Evolutionary conservation across 148 eudicot species (phyloP).

Genomic region (Vaccinium vitisidaea): DNA sequence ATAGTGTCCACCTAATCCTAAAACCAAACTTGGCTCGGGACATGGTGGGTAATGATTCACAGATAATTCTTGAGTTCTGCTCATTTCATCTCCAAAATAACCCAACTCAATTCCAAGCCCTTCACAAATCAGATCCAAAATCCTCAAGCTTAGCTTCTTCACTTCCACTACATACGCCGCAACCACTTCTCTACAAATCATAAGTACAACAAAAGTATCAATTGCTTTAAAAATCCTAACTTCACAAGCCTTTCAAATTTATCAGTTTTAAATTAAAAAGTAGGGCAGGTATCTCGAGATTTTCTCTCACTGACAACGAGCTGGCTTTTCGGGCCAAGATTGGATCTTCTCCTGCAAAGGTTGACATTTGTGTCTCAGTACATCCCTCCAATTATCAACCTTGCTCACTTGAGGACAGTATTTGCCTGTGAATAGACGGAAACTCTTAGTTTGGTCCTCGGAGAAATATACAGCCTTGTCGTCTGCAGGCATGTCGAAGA

Average conservation of each 20-base stretch:
- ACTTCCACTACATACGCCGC: conserved; percentile 5
- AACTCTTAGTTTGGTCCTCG: conserved; percentile 13
- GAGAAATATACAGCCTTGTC: conserved; percentile 22
- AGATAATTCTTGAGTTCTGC: background rate
- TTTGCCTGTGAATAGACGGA: conserved; percentile 32
- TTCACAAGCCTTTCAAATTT: background rate
- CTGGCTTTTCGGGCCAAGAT: conserved; percentile 31
- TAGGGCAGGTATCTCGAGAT: background rate
- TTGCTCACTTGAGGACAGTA: background rate
- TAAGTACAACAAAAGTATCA: background rate
- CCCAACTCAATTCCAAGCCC: conserved; percentile 18
- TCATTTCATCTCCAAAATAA: conserved; percentile 4
- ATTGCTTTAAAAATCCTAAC: background rate
- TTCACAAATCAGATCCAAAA: conserved; percentile 19
- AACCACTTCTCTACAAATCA: conserved; percentile 17
- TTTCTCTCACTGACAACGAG: conserved; percentile 14
- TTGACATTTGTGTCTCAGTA: conserved; percentile 19
- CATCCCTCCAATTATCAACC: conserved; percentile 25
- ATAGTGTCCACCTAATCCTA: background rate
- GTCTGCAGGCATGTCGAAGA: conserved; percentile 22
- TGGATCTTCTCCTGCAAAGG: conserved; percentile 23
- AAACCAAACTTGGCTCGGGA: background rate
- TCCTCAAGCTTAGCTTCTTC: conserved; percentile 6
- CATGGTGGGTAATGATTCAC: conserved; percentile 12
- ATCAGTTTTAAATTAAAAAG: background rate